phyloP scores from a whole-genome alignment of 805 yeast species.

The Pichia paraexigua region DNA sequence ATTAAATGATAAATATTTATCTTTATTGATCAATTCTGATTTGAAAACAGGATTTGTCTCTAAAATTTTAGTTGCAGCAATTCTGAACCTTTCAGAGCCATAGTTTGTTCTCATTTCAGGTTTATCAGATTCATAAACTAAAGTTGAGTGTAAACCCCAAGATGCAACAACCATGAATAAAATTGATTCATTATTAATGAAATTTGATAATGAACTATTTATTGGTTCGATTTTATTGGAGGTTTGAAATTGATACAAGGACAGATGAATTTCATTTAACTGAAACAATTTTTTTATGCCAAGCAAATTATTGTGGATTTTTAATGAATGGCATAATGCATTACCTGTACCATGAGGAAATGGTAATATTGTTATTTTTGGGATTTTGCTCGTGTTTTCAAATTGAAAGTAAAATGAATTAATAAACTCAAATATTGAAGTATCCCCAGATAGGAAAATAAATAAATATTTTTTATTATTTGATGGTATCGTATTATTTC shows the following conservation, averaged over 20 bases:
- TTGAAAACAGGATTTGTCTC: constrained; percentile 41
- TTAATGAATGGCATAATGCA: constrained; percentile 61
- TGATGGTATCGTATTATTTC: constrained; percentile 6
- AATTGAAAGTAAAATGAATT: constrained; percentile 30
- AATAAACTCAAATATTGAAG: constrained; percentile 69
- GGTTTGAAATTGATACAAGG: neutral
- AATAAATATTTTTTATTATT: constrained; percentile 31
- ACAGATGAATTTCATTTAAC: constrained; percentile 7
- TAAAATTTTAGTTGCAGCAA: constrained; percentile 57
- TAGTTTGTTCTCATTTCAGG: constrained; percentile 48
- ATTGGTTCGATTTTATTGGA: neutral
- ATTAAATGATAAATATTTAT: neutral
- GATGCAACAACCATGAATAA: constrained; percentile 60
- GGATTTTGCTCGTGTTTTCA: neutral
- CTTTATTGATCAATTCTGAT: constrained; percentile 27
- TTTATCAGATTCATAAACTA: constrained; percentile 73
- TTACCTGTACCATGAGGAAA: constrained; percentile 87
- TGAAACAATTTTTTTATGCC: constrained; percentile 32
- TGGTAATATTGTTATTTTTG: constrained; percentile 23
- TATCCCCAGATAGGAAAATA: constrained; percentile 76
- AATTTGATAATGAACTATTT: neutral
- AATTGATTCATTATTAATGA: constrained; percentile 8
- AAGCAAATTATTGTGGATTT: constrained; percentile 27
- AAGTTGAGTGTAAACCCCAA: constrained; percentile 80
- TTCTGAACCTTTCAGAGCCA: constrained; percentile 60